Conservation (phyloP, 148 eudicot species). For the Bassia scoparia region DNA sequence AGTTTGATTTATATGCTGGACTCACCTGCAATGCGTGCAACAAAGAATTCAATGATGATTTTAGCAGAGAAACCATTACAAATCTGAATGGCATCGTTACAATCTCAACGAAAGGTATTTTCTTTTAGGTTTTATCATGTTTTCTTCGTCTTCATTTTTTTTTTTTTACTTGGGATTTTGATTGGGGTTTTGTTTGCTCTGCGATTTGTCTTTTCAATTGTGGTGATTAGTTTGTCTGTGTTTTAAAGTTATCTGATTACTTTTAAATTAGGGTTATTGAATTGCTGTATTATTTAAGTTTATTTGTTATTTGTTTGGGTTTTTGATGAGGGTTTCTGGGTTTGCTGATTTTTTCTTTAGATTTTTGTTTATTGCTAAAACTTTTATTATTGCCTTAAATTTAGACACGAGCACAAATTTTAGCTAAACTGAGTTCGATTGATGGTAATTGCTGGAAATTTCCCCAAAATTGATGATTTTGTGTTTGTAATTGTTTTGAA, state of each 20-base stretch:
- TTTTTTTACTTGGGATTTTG: not conserved
- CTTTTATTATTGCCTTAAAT: not conserved
- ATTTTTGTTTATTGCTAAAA: no score
- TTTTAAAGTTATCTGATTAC: not conserved
- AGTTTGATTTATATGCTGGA: slow-evolving; percentile 40
- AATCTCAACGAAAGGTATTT: slow-evolving; percentile 91
- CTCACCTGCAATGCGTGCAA: slow-evolving; percentile 89
- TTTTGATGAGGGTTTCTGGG: no score
- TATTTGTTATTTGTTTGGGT: not conserved
- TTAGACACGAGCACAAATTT: not conserved
- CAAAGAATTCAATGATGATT: slow-evolving; percentile 65
- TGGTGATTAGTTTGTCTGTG: not conserved
- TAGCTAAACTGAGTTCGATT: not conserved
- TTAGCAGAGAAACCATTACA: slow-evolving; percentile 80
- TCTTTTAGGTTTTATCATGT: not conserved
- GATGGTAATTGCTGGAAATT: not conserved
- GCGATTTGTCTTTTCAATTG: not conserved
- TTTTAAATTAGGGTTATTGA: not conserved
- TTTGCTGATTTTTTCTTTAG: no score
- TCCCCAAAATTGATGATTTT: not conserved
- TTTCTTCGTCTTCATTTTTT: not conserved
- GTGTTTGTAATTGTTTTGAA: not conserved
- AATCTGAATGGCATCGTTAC: slow-evolving; percentile 99
- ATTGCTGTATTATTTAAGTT: not conserved
- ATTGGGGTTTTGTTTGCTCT: not conserved